Evolutionary conservation across 306 rosid species (phyloP), one percentile per base, ranked within the genome.

Genomic region (Mimosa bimucronata): DNA sequence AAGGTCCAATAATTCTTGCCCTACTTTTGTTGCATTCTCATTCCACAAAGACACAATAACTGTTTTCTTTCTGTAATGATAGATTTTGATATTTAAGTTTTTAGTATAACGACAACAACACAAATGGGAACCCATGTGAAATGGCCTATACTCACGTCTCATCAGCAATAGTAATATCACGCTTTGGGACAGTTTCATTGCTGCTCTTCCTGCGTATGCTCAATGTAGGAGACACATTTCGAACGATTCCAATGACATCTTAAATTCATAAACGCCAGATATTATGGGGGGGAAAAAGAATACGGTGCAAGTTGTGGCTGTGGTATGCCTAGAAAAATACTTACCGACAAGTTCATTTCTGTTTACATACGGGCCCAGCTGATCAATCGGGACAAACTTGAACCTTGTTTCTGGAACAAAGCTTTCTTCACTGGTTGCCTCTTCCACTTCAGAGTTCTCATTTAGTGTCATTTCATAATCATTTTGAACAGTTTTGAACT

Each of bases 161-260:
- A 89, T 94, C 98, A 71, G 95, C 95, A 89, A 94, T 91, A 29
- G 94, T 92, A 61, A 94, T 88, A 78, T 94, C 98, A 80, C 98
- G 97, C 87, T 92, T 94, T 9, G 97, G 91, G 76, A 94, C 74
- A 41, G 15, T 86, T 81, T 92, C 98, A 73, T 94, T 92, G 85
- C 90, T 66, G 76, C 74, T 91, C 89, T 90, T 94, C 83, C 98
- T 86, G 45, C 95, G 81, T 52, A 94, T 86, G 77, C 98, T 94
- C 91, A 92, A 89, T 18, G 97, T 88, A 30, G 98, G 79, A 78
- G 97, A 91, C 73, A 94, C 98, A 37, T 44, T 90, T 79, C 90
- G 90, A 77, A 94, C 95, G 78, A 94, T 90, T 38, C 98, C 98
- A 83, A 94, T 69, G 38, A 94, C 88, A 88, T 92, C 97, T 94